Base-by-base conservation (phyloP, 257 asterid species). In the Agastache rugosa region DNA sequence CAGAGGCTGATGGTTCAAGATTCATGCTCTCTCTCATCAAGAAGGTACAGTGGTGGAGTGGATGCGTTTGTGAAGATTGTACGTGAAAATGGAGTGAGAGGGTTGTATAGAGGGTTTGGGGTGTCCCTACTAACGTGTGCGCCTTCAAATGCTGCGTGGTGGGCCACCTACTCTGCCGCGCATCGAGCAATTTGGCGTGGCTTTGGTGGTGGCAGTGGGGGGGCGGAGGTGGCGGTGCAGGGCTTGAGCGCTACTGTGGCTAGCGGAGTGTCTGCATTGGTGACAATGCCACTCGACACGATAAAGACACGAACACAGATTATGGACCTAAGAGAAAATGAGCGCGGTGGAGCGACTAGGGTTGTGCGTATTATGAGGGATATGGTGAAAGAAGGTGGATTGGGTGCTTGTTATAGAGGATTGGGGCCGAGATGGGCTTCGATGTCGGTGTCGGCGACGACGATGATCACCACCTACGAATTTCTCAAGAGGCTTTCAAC, bases 1-100 rank as follows among this genome's bases (percentile, higher is more conserved):
- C 97, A 94, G 88, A 87, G 97, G 65, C 82, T 94, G 11, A 94
- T 94, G 99, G 97, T 94, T 2, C 99, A 94, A 66, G 97, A 97
- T 27, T 62, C 83, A 2, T 76, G 73, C 44, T 55, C 69, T 8
- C 76, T 69, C 77, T 84, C 87, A 5, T 84, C 87, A 85, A 87
- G 82, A 66, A 87, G 76, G 44, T 94, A 90, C 54, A 78, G 53
- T 8, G 96, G 97, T 6, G 99, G 99, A 37, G 85, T 89, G 2
- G 99, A 92, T 29, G 97, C 93, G 0, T 89, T 86, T 66, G 79
- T 86, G 80, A 92, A 90, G 80, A 94, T 94, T 5, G 25, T 89
- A 6, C 61, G 61, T 11, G 67, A 82, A 0, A 91, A 89, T 73
- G 97, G 97, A 4, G 71, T 84, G 17, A 83, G 83, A 61, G 99